Base-by-base conservation (phyloP, 2,329 filamentous ascomycete genomes). In the Emmonsiellopsis sp. region DNA sequence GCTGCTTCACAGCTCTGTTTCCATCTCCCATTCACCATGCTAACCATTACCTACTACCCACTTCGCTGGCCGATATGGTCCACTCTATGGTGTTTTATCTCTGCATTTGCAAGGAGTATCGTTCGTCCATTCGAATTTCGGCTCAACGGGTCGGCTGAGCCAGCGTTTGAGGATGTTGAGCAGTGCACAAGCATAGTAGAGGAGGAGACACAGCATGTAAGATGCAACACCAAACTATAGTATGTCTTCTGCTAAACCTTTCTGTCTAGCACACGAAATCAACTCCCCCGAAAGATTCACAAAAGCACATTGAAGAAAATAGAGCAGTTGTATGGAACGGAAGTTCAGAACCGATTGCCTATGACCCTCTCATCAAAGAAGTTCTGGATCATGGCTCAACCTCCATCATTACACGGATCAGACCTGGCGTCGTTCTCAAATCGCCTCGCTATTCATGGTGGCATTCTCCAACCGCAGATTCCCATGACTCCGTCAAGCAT, bases 361-460 rank as follows among this genome's bases (percentile, higher is more conserved):
- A 54, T 48, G 48, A 54, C 16, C 53, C 53, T 47, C 53, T 16
- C 51, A 20, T 32, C 34, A 47, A 40, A 40, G 42, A 54, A 34
- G 35, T 54, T 42, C 42, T 54, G 49, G 38, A 42, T 48, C 41
- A 54, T 26, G 53, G 53, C 35, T 54, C 53, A 48, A 54, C 53
- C 20, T 51, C 53, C 42, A 41, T 51, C 43, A 52, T 54, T 48
- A 47, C 48, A 51, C 41, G 34, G 20, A 43, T 54, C 20, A 51
- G 41, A 34, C 48, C 41, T 51, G 48, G 48, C 9, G 49, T 51
- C 40, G 47, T 54, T 42, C 40, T 54, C 48, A 54, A 54, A 47
- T 54, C 41, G 13, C 53, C 53, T 47, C 53, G 41, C 31, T 54
- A 40, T 51, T 54, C 53, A 41, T 54, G 53, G 53, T 51, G 53